Evolutionary conservation across 1,284 basidiomycete genomes (phyloP), one percentile per base, ranked within the genome.

Genomic region (Cystobasidiaceae sp.): DNA sequence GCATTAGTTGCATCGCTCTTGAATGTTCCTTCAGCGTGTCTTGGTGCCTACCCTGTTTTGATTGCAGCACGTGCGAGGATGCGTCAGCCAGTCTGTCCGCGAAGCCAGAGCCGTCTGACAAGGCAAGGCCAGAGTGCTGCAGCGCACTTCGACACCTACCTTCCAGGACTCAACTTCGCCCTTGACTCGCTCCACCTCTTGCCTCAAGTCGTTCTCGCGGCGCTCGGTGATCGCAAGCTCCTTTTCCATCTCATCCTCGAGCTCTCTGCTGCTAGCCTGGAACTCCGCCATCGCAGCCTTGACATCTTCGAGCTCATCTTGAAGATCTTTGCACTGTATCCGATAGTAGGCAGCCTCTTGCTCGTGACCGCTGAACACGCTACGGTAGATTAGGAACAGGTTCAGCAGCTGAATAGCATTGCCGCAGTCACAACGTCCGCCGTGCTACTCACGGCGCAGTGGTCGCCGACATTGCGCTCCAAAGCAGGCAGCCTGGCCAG

Each of bases 131-230:
- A n/a, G 33, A 21, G 34, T 27, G 25, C 27, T 41, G 4, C 55
- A 19, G 19, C n/a, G 34, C 23, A 9, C n/a, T 23, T 44, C 32
- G 17, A 32, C 0, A 71, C 75, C 66, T 70, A 92, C 92, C 86
- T 92, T 96, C 91, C 90, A 93, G 44, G 92, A 88, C 67, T 94
- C 91, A 70, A 86, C 84, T 76, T 94, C 91, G 37, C 77, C 78
- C 74, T 93, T 88, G 37, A 89, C 82, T 67, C 82, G 83, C 50
- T 85, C 82, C 23, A 86, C 85, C 77, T 87, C 88, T 66, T 85
- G 81, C 77, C 83, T 85, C 57, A 94, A 82, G 45, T 92, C 89
- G 72, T 85, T 83, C 77, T 94, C 88, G 13, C 86, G 82, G 76
- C 86, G 87, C 80, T 96, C 92, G 48, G 89, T 92, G 52, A 87